Evolutionary conservation across 2,329 filamentous ascomycete genomes (phyloP), one percentile per base, ranked within the genome.

Genomic region (Chaetoscypha palmicola): DNA sequence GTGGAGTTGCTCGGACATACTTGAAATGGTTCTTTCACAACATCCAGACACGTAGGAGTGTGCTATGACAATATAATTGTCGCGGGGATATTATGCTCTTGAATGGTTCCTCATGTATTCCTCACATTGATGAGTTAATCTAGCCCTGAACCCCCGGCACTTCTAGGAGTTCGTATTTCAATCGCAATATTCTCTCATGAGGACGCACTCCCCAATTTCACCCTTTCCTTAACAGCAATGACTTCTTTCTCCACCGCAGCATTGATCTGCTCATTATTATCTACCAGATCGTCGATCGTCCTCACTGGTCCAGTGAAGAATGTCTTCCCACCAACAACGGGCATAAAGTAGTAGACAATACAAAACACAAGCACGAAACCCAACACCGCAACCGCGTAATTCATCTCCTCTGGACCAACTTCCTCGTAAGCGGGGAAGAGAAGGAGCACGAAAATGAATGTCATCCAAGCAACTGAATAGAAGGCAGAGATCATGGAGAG

Each of bases 391-490:
- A 61, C 52, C 1, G 58, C 59, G 44, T 61, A 62, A 31, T 61
- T 61, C 59, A 61, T 61, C 31, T 61, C 52, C 16, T 58, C 39
- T 1, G 50, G 38, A 8, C 45, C 46, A 0, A 58, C 56, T 19
- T 51, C 32, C 11, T 52, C 47, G 21, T 58, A 58, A 2, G 44
- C 45, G 1, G 58, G 59, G 44, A 62, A 62, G 1, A 62, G 48
- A 1, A 62, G 36, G 3, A 60, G 31, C 19, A 58, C 49, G 36
- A 61, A 62, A 14, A 62, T 56, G 31, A 61, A 62, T 0, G 57
- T 57, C 59, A 62, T 62, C 58, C 56, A 61, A 1, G 50, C 36
- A 1, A 61, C 54, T 1, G 50, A 55, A 26, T 59, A 61, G 1
- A 56, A n/a, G 1, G 57, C 50, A 1, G 48, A 55, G 24, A 58